Evolutionary conservation across 768 basidiomycete genomes (phyloP), one percentile per base, ranked within the genome.

Genomic region (Amanita jacksonii): DNA sequence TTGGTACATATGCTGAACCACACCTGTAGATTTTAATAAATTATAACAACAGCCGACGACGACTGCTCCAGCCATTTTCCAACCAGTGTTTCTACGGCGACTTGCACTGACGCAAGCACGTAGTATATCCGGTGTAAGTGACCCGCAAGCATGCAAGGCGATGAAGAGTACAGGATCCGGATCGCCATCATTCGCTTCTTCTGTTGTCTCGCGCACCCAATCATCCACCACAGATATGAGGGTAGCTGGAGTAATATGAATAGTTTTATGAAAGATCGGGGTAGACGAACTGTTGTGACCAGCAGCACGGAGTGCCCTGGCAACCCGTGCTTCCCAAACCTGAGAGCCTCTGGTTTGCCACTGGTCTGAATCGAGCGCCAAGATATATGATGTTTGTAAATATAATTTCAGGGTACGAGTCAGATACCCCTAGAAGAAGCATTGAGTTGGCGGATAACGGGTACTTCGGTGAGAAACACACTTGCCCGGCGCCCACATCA

Each of bases 21-120:
- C 35, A 76, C 81, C 80, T 53, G 65, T 51, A 8, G 69, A 60
- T 23, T 65, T 60, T 63, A 86, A 71, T 49, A 84, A 66, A 55
- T 87, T 86, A 58, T 87, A 88, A 57, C 85, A 88, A 49, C 85
- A 88, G 3, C 85, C 84, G 12, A 86, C 83, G 6, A 77, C 68
- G 33, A 83, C 69, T 1, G 74, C 64, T 2, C 66, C 76, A 12
- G 66, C 63, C 4, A 77, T 68, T 33, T 52, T 59, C 83, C 82
- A 85, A 16, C 31, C 31, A 8, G 35, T 46, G 7, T 34, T 43
- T 8, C 35, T 8, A 8, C 37, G 18, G n/a, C 38, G 19, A 12
- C 38, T 10, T 23, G 57, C 60, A 51, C 52, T 52, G 52, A 72
- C 46, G 51, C 74, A 74, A 35, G 74, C 69, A 24, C 81, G 77